Evolutionary conservation across 306 rosid genomes (phyloP).

Genomic region (Sesbania bispinosa): DNA sequence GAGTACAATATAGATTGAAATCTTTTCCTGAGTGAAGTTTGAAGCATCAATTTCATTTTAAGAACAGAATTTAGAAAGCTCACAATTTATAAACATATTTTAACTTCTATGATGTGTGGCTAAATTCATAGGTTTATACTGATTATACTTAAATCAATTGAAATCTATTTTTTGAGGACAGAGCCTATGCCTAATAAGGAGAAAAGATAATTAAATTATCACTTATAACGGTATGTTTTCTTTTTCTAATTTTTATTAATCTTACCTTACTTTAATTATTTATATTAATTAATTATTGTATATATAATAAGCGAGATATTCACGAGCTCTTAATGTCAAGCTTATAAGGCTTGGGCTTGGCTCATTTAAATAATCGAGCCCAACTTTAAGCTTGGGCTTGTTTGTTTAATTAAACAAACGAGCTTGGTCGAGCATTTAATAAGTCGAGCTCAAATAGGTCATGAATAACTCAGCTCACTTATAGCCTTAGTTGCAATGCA

Average conservation of each 20-base stretch:
- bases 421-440: too few relatives aligned
- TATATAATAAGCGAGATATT: too few relatives aligned
- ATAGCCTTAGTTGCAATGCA: conserved; percentile 16
- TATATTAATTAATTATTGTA: too few relatives aligned
- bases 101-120: neutral
- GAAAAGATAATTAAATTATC: neutral
- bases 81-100: conserved; percentile 6
- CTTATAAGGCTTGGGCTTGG: too few relatives aligned
- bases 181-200: neutral
- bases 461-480: too few relatives aligned
- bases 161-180: conserved; percentile 8
- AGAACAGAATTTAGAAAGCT: neutral
- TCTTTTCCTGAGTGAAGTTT: neutral
- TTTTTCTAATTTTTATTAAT: neutral
- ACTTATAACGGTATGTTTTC: neutral
- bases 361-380: too few relatives aligned
- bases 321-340: too few relatives aligned
- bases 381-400: too few relatives aligned
- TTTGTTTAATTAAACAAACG: too few relatives aligned
- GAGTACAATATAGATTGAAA: conserved; percentile 42
- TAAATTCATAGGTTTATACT: neutral
- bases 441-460: too few relatives aligned
- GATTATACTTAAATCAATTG: neutral
- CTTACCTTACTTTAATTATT: too few relatives aligned
- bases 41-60: conserved; percentile 19